Evolutionary conservation across 1,284 basidiomycete genomes (phyloP), one percentile per base, ranked within the genome.

Genomic region (Ceraceosorus guamensis): DNA sequence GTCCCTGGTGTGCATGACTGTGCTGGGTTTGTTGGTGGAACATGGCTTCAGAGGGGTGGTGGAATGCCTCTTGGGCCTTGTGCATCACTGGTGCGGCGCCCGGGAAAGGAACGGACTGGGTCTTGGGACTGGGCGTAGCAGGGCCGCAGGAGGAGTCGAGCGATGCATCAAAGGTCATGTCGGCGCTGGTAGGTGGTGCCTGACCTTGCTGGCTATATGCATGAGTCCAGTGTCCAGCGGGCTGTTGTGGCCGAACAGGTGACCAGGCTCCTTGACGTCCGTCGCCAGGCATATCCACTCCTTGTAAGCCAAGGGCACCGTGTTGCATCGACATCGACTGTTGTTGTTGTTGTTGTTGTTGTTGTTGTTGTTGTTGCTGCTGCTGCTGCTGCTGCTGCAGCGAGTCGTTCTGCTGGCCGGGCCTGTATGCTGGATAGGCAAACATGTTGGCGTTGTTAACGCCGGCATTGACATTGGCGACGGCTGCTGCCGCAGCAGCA

Each of bases 71-170:
- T 5, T 46, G 44, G 18, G 49, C 18, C 39, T 24, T 32, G 49
- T 11, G 30, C 13, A 3, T 24, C 39, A 33, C 37, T 41, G 8
- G 37, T 41, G 37, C 37, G 37, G 8, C 8, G 8, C 37, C 37
- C n/a, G 37, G 8, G 37, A 41, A 8, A 41, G 8, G 37, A 8
- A 41, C 37, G 37, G n/a, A n/a, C 37, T 8, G 8, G n/a, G 37
- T n/a, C 37, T 41, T 31, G 7, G 48, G 48, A 16, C 48, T 50
- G 13, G 55, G 55, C 31, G 55, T 56, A 1, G 41, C 31, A n/a
- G 55, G 55, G n/a, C 55, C 55, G 41, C 52, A 16, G 3, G 52
- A 46, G 4, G 52, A 48, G 30, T 41, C 51, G 41, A 53, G 53
- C 33, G 46, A 50, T 16, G 33, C 47, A 31, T 53, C 49, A 48